Evolutionary conservation across 345 rosid genomes (phyloP).

Genomic region (Corymbia maculata): DNA sequence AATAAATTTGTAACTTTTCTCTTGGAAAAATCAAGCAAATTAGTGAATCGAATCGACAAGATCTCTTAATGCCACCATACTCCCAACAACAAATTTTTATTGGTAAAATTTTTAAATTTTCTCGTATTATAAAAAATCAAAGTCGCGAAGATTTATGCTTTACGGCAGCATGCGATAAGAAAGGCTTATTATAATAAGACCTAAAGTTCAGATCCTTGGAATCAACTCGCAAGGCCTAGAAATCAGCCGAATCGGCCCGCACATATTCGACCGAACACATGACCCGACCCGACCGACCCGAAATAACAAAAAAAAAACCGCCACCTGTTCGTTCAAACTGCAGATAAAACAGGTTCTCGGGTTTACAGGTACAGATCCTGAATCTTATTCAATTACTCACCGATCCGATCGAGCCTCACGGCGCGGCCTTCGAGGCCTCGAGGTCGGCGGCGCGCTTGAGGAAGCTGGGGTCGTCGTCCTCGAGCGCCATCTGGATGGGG

Average conservation of each 20-base stretch:
- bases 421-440: slow-evolving; percentile 1
- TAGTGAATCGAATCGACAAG: no score
- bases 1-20: no score
- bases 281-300: background rate
- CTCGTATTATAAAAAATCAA: background rate
- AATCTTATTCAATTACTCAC: background rate
- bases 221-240: no score
- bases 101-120: background rate
- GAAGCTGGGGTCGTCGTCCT: slow-evolving; percentile 11
- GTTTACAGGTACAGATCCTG: background rate
- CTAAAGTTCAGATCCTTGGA: no score
- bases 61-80: no score
- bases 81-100: no score
- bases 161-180: background rate
- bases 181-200: no score
- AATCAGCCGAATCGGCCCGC: background rate
- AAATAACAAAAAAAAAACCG: no score
- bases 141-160: background rate
- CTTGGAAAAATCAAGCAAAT: no score
- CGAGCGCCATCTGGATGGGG: slow-evolving; percentile 15
- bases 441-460: slow-evolving; percentile 15
- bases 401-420: background rate
- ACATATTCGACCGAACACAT: background rate
- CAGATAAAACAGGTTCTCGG: background rate
- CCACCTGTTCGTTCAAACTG: background rate